phyloP scores from a whole-genome alignment of 179 eudicot genomes.

The Silene vulgaris region DNA sequence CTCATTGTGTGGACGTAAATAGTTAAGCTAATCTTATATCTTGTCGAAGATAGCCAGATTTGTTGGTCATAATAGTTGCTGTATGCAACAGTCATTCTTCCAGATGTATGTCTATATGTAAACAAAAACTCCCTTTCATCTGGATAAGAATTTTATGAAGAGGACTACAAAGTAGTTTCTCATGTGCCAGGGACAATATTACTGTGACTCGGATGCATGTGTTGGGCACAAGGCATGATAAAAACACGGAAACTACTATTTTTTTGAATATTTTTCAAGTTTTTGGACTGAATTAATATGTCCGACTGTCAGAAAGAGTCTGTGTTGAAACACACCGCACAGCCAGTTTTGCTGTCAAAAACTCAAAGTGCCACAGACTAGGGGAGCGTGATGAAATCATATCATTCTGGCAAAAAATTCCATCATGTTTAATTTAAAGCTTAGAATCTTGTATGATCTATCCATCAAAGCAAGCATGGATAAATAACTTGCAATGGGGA shows the following conservation, averaged over 20 bases:
- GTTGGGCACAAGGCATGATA: neutral
- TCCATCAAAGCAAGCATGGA: neutral
- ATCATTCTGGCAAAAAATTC: neutral
- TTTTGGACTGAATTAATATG: too few species aligned
- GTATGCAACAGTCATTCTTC: too few species aligned
- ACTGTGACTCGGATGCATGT: too few species aligned
- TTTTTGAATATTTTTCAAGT: too few species aligned
- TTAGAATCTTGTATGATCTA: neutral
- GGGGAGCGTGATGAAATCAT: neutral
- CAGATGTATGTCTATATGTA: neutral
- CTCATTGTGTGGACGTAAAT: neutral
- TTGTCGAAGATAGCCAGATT: too few species aligned
- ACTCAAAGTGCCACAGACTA: neutral
- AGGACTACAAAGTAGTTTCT: neutral
- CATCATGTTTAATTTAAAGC: neutral
- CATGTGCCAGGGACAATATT: neutral
- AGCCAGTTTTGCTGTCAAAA: neutral
- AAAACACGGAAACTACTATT: too few species aligned
- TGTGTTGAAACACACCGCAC: neutral
- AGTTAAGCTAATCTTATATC: neutral
- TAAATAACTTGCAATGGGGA: neutral
- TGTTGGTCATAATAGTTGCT: neutral
- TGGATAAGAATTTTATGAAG: too few species aligned
- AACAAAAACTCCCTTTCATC: neutral
- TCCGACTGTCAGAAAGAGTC: neutral